Evolutionary conservation across 176 grass and related monocot genomes (phyloP), one percentile per base, ranked within the genome.

Genomic region (Oryza glumipatula): DNA sequence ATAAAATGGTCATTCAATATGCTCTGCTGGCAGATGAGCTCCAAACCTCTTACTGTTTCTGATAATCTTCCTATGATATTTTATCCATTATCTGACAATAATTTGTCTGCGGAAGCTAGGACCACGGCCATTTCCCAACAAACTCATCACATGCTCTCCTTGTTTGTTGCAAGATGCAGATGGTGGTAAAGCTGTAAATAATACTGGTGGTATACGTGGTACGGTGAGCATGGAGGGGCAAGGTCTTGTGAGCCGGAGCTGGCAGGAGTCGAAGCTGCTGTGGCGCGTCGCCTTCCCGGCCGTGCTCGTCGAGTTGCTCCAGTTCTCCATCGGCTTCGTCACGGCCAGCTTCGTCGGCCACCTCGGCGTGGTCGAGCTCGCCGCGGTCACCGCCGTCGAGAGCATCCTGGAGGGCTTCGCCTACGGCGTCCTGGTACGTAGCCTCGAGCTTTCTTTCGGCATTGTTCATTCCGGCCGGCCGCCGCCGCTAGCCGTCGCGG

Each of bases 321-420:
- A 95, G 73, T 95, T 90, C 80, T 86, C 93, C 80, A 86, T 95
- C 39, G 88, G 83, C 0, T 86, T 93, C 70, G 86, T 89, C 88
- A 93, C 90, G 5, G 58, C 77, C 33, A 83, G 74, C 90, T 95
- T 95, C 79, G 85, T 88, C 7, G 93, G 90, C 0, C 93, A 93
- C 78, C 48, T 95, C 65, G 93, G 93, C 0, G 86, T 80, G 19
- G 75, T 87, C 32, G 82, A 95, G 86, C 83, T 95, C 81, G 91
- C 90, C 30, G 93, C 90, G 0, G 90, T 93, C 72, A 86, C 86
- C 44, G 72, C 90, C 45, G 82, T 91, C 4, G 88, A 87, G 63
- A 83, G 77, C 79, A 86, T 95, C 87, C 35, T 95, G 1, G 90
- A 88, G 45, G 79, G 78, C 54, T 95, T 88, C 5, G 87, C 87